Conservation (phyloP, 805 yeast genomes). For the Lipomyces orientalis region DNA sequence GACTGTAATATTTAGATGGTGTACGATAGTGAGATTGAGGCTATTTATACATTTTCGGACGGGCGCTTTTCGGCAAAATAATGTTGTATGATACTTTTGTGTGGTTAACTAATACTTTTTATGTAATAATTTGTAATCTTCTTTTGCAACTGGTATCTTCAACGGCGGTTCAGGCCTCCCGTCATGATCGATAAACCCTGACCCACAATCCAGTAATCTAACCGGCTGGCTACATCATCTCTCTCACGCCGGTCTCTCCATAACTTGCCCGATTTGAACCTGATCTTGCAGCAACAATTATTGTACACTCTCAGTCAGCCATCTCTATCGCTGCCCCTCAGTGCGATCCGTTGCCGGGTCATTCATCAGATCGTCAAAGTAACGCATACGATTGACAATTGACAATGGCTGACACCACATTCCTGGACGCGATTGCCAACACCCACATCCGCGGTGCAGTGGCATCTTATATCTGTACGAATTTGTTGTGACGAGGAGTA, state of each 20-base stretch:
- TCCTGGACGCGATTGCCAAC: background rate
- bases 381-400: background rate
- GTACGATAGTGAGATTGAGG: background rate
- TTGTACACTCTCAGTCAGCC: background rate
- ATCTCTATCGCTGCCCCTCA: no score
- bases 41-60: background rate
- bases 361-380: background rate
- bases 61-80: background rate
- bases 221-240: background rate
- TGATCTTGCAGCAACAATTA: background rate
- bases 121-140: background rate
- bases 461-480: constrained; percentile 2
- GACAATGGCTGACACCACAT: background rate
- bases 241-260: no score
- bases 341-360: background rate
- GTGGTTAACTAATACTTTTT: background rate
- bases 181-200: no score
- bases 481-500: background rate
- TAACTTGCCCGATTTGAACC: background rate
- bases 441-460: background rate
- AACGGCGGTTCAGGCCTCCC: no score
- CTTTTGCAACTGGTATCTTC: no score
- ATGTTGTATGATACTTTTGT: background rate
- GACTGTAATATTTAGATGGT: background rate
- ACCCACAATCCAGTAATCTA: no score